phyloP scores from a whole-genome alignment of 169 alveolate genomes.

The Plasmodium gonderi region DNA sequence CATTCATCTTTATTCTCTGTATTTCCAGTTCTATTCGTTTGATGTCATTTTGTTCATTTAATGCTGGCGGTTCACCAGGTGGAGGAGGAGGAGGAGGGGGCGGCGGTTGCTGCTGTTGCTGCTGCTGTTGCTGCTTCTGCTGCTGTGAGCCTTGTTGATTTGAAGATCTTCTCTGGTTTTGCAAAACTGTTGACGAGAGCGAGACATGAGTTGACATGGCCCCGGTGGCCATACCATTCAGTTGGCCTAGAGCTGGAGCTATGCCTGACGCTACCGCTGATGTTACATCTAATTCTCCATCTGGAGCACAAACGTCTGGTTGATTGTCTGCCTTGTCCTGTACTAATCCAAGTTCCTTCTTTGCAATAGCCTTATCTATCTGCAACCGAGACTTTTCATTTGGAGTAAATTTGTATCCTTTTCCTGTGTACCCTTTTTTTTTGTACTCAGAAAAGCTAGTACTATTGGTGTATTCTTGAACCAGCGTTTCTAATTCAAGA shows the following conservation, averaged over 20 bases:
- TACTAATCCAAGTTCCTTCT: slow-evolving; percentile 85
- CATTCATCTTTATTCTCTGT: slow-evolving; percentile 62
- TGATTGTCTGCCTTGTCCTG: background rate
- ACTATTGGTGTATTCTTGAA: slow-evolving; percentile 61
- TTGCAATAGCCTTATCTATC: slow-evolving; percentile 88
- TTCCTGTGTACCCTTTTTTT: slow-evolving; percentile 95
- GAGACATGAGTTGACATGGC: background rate
- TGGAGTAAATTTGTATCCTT: slow-evolving; percentile 94
- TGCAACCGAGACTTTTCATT: slow-evolving; percentile 92
- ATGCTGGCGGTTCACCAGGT: too few species aligned
- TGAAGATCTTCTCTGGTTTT: background rate
- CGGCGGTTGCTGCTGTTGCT: background rate
- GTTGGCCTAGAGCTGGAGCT: background rate
- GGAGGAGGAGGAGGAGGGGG: too few species aligned
- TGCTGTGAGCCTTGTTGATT: background rate
- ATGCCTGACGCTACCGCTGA: background rate
- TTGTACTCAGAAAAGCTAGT: slow-evolving; percentile 75
- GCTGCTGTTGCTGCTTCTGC: background rate
- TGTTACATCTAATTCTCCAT: slow-evolving; percentile 54
- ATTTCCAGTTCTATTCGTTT: slow-evolving; percentile 47
- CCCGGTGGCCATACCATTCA: background rate
- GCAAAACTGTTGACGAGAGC: background rate
- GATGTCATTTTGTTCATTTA: background rate
- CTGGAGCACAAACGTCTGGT: slow-evolving; percentile 41
- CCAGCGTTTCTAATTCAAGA: slow-evolving; percentile 77